A percentile compares a stretch with the other conserved stretches of the same genome.
Conservation (phyloP, 805 yeast genomes). For the Metschnikowia henanensis region DNA sequence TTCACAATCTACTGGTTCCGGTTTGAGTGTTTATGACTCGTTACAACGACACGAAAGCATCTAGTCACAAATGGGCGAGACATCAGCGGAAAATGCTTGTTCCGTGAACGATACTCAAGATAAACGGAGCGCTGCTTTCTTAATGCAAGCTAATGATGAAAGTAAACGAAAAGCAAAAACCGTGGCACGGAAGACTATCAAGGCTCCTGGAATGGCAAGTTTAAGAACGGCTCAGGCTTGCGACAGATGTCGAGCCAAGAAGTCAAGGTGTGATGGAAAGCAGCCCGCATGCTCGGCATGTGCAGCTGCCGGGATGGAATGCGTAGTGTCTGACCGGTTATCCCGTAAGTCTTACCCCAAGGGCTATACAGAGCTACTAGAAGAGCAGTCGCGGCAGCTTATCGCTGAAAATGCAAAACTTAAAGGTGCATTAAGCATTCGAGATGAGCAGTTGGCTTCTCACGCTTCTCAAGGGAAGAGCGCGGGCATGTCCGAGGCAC, state of each 20-base stretch:
- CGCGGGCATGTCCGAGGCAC: no score
- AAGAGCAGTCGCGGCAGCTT: slow-evolving; percentile 82
- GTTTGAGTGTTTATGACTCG: no score
- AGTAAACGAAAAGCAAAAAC: background rate
- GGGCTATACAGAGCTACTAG: slow-evolving; percentile 89
- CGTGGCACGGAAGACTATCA: slow-evolving; percentile 41
- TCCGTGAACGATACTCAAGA: no score
- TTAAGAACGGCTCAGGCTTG: slow-evolving; percentile 89
- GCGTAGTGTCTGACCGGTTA: slow-evolving; percentile 85
- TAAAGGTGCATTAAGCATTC: slow-evolving; percentile 58
- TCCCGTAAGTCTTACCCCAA: slow-evolving; percentile 85
- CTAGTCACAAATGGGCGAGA: no score
- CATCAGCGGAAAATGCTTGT: no score
- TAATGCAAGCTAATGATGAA: background rate
- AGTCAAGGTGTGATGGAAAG: slow-evolving; percentile 76
- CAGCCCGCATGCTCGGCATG: slow-evolving; percentile 76
- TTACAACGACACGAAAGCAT: no score
- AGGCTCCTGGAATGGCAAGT: slow-evolving; percentile 63
- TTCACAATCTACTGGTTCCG: no score
- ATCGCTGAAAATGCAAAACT: slow-evolving; percentile 78
- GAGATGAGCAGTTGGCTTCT: slow-evolving; percentile 60
- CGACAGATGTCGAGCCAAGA: slow-evolving; percentile 82
- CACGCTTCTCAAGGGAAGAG: no score
- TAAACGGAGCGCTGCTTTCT: background rate
- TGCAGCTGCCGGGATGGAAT: slow-evolving; percentile 80